Evolutionary conservation across 176 grass and related monocot species (phyloP).

Genomic region (Triticum aestivum): DNA sequence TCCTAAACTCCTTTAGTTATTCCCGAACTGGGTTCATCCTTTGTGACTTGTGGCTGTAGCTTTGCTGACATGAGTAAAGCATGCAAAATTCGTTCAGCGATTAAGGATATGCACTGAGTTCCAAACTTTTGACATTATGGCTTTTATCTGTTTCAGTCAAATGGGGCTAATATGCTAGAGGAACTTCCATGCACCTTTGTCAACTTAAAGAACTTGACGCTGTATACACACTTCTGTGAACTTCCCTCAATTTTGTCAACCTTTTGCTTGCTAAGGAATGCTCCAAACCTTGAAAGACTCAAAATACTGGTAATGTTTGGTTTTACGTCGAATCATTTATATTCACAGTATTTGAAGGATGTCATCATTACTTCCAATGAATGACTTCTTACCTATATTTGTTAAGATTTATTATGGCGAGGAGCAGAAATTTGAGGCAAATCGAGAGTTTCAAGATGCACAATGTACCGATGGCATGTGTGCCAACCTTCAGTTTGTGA

Average conservation of each 20-base stretch:
- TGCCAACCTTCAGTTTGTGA: conserved; percentile 19
- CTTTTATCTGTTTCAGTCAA: not conserved
- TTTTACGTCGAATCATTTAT: not conserved
- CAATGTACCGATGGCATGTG: conserved; percentile 19
- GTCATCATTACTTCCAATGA: not conserved
- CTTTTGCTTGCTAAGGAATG: conserved; percentile 10
- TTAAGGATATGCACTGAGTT: not conserved
- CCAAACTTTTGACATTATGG: not conserved
- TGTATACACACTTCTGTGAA: conserved; percentile 24
- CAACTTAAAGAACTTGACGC: conserved; percentile 18
- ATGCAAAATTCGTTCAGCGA: not conserved
- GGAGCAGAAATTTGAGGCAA: conserved; percentile 13
- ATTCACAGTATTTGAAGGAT: not conserved
- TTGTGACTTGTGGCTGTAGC: not conserved
- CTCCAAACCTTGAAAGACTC: conserved; percentile 22
- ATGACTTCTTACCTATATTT: not conserved
- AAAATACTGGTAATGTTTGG: conserved; percentile 18
- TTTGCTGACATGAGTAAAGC: not conserved
- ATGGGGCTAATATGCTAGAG: not conserved
- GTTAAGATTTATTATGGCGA: not conserved
- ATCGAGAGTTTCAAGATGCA: conserved; percentile 23
- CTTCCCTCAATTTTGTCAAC: not conserved
- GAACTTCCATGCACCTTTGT: conserved; percentile 27
- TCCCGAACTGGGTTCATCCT: not conserved
- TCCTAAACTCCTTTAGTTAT: not conserved